Base-by-base conservation (phyloP, 805 yeast genomes). In the Schizosaccharomyces osmophilus region DNA sequence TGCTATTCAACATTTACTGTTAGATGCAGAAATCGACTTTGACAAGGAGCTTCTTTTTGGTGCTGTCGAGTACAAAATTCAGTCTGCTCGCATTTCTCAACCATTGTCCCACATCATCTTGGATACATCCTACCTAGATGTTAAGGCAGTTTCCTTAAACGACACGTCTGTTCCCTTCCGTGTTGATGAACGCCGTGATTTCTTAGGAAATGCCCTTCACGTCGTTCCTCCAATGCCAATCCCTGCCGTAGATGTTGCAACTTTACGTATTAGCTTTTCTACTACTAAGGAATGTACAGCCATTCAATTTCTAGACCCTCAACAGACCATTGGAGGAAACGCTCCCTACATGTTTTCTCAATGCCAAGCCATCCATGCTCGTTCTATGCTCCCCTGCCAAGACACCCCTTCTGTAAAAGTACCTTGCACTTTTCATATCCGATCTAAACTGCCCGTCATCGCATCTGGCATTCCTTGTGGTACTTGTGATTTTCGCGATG, bases 341-440 rank as follows among this genome's bases (percentile, higher is more conserved):
- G 75, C 76, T 31, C 87, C 87, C 0, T 84, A 80, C 70, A 75
- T 88, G 63, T 88, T 87, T 70, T 86, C 95, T 11, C 96, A 88
- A 72, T 80, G 94, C 69, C 95, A 88, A 73, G 88, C 95, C 45
- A 87, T 85, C 65, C 95, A 88, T 68, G 93, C 95, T 5, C 78
- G 96, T 68, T 79, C 90, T 17, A 76, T 87, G 68, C 83, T 85
- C 73, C 96, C 96, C 8, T 85, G 87, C 67, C 88, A 88, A 69
- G 96, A 88, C 71, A 87, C 96, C 0, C 95, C 96, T 1, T 78
- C 90, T 0, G 77, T 87, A 39, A 88, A 88, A 70, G 78, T 88
- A 1, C 75, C 82, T 0, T 85, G 77, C 67, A 42, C 51, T 4
- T 41, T 43, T 13, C 19, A 32, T 5, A 43, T 59, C 15, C 55